phyloP scores from a whole-genome alignment of 2,329 filamentous ascomycete genomes.

The Aspergillus novoparasiticus region DNA sequence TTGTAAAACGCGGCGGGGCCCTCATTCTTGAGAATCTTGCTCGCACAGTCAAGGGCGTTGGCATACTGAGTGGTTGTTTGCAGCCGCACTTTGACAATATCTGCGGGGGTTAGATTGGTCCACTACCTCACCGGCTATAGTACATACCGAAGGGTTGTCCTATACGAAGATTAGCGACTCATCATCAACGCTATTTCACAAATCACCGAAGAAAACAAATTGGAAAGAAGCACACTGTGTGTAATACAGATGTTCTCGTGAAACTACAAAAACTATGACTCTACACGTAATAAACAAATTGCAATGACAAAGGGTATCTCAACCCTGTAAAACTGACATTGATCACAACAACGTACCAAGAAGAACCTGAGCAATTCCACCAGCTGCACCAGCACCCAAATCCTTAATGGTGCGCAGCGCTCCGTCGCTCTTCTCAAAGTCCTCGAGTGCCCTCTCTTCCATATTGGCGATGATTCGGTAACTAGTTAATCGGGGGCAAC shows the following conservation, averaged over 20 bases:
- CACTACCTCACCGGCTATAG: not conserved
- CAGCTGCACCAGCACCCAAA: slow-evolving; percentile 84
- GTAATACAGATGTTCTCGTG: not conserved
- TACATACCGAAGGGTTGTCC: slow-evolving; percentile 67
- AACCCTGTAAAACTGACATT: not conserved
- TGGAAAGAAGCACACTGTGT: slow-evolving; percentile 2
- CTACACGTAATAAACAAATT: not conserved
- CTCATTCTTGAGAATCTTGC: slow-evolving; percentile 83
- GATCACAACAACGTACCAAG: slow-evolving; percentile 69
- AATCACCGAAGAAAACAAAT: not conserved
- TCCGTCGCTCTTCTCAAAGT: slow-evolving; percentile 41
- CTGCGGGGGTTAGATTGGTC: slow-evolving; percentile 45
- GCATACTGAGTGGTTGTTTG: slow-evolving; percentile 85
- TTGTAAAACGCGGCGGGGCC: slow-evolving; percentile 96
- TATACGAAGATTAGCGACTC: slow-evolving; percentile 39
- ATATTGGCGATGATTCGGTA: slow-evolving; percentile 16
- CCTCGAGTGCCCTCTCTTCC: slow-evolving; percentile 41
- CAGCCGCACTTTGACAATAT: slow-evolving; percentile 96
- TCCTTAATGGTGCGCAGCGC: slow-evolving; percentile 76
- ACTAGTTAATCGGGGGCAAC: not conserved
- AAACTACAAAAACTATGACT: not conserved
- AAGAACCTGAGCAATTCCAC: slow-evolving; percentile 90
- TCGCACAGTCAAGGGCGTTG: slow-evolving; percentile 77
- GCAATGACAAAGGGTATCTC: not conserved
- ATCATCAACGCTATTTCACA: not conserved